Base-by-base conservation (phyloP, 2,329 filamentous ascomycete species). In the Aspergillus texensis region DNA sequence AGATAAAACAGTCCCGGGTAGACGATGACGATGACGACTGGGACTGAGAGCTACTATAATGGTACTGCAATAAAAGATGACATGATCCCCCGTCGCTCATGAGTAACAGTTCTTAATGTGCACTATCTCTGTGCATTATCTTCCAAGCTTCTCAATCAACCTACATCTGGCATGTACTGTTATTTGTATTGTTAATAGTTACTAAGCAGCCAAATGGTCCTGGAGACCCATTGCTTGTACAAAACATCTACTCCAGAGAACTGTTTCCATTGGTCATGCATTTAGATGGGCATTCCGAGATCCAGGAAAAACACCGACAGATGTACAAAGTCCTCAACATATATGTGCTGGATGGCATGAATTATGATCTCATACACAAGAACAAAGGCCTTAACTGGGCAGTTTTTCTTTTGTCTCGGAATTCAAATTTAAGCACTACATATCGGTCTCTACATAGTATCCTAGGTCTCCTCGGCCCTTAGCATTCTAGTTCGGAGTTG, bases 1-100 rank as follows among this genome's bases (percentile, higher is more conserved):
- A 81, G 67, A 84, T 84, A 70, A 84, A 83, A 70, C 74, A 82
- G 11, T 58, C 61, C 3, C 52, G 79, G 64, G 78, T 81, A 62
- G 80, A 78, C 70, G 79, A 82, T 30, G 79, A 83, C 61, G 83
- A 85, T 67, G 83, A 84, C 26, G 85, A 87, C 74, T 88, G 85
- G 85, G 85, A 88, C 72, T 88, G 77, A 81, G 39, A 26, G 30
- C 16, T 58, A 58, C 39, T 53, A 30, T 61, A 57, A 61, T 36
- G 10, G 12, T 39, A 21, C 52, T 19, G 11, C 34, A 55, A 55
- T 24, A 39, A 0, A 26, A 34, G n/a, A 54, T 34, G n/a, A 0
- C 32, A 55, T 55, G 12, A 39, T n/a, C 24, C 19, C 11, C 24
- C 5, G 0, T 55, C 24, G 11, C n/a, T 28, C 28, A n/a, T 32